A percentile compares a stretch with the other conserved stretches of the same genome.
These are phyloP conservation scores for Triticum timopheevii DNA, from an alignment of 176 grass and related monocot species.

Conservation along the genomic window DNA sequence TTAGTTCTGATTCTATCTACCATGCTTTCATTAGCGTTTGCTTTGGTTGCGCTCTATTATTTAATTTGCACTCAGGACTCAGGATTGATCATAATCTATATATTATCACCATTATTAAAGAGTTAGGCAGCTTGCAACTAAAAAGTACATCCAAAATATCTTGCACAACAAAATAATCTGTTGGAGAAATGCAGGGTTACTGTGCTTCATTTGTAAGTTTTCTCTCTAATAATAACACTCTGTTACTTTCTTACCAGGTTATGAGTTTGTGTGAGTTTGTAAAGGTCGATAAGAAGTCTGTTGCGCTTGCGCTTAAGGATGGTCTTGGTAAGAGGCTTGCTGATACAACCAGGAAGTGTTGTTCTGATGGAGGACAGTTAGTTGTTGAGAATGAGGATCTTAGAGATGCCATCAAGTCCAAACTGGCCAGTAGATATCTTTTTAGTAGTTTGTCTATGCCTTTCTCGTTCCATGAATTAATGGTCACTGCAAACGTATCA, in stretches of 20 bases:
- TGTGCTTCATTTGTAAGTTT: not conserved
- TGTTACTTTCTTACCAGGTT: not conserved
- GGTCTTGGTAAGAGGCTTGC: not conserved
- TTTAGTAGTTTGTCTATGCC: not conserved
- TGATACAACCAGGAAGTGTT: not conserved
- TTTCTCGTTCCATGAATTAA: not conserved
- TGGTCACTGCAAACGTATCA: not conserved
- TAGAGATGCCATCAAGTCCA: too few relatives aligned
- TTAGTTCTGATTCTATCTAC: not conserved
- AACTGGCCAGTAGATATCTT: not conserved
- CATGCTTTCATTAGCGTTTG: too few relatives aligned
- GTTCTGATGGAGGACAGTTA: too few relatives aligned
- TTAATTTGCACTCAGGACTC: too few relatives aligned
- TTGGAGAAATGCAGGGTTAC: too few relatives aligned
- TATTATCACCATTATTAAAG: too few relatives aligned
- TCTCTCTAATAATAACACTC: not conserved
- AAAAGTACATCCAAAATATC: too few relatives aligned
- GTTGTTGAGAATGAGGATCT: too few relatives aligned
- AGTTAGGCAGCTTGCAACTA: too few relatives aligned
- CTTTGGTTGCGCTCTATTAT: too few relatives aligned
- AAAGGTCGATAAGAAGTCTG: not conserved
- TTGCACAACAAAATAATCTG: too few relatives aligned
- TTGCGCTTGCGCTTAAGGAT: not conserved
- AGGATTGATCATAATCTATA: too few relatives aligned
- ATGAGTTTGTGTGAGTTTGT: not conserved